Evolutionary conservation across 352 stramenopile species (phyloP).

Genomic region (Pythium brachiatum): DNA sequence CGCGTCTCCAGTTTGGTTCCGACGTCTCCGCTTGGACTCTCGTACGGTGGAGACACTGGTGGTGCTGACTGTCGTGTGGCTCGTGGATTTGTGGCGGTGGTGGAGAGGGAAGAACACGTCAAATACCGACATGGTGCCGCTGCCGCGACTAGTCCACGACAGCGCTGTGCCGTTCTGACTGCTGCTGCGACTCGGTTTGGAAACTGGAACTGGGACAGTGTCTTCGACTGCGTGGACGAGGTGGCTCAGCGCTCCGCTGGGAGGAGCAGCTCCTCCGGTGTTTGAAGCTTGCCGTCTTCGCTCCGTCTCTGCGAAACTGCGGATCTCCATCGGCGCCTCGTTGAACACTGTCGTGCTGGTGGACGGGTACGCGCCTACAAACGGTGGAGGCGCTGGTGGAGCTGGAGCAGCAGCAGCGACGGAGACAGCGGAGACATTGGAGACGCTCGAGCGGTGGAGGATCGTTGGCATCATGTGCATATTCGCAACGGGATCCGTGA

Average conservation of each 20-base stretch:
- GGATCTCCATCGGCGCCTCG: constrained; percentile 48
- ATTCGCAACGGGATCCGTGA: not conserved
- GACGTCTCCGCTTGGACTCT: constrained; percentile 24
- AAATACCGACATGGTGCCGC: constrained; percentile 41
- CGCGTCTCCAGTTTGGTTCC: constrained; percentile 12
- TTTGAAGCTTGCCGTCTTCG: constrained; percentile 18
- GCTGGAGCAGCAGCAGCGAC: not conserved
- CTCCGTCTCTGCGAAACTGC: constrained; percentile 62
- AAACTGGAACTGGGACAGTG: not conserved
- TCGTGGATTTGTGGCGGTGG: constrained; percentile 4
- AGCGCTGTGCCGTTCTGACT: constrained; percentile 7
- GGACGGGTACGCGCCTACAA: constrained; percentile 14
- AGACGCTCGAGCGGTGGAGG: constrained; percentile 10
- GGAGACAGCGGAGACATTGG: not conserved
- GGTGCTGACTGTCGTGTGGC: not conserved
- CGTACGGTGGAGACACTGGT: not conserved
- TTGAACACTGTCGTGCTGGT: constrained; percentile 39
- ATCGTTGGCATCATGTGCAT: constrained; percentile 24
- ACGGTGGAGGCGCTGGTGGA: not conserved
- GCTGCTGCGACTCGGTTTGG: constrained; percentile 16
- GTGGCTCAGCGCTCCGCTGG: constrained; percentile 3
- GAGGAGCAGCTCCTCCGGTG: not conserved
- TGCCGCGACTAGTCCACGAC: constrained; percentile 22
- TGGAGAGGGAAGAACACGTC: constrained; percentile 57
- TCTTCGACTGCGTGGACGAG: constrained; percentile 9